Evolutionary conservation across 2,329 filamentous ascomycete species (phyloP), one percentile per base, ranked within the genome.

Genomic region (Dothistroma pini): DNA sequence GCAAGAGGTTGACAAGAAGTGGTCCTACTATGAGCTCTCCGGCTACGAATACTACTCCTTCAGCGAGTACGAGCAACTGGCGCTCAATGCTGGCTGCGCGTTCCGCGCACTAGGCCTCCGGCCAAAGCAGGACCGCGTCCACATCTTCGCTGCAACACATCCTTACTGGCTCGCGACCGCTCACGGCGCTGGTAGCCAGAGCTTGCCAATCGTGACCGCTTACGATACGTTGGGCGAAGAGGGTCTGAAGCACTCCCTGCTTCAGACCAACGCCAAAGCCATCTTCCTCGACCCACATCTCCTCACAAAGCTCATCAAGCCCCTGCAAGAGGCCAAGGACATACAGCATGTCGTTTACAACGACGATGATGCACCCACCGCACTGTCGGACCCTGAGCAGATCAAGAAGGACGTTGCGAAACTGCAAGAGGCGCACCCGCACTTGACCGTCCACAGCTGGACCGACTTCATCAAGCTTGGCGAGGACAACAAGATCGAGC

Each of bases 211-310:
- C 68, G 93, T 97, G 55, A 97, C 93, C 51, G 92, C 93, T 55
- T 97, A 97, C 77, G 93, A 97, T 76, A 96, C 92, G 32, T 87
- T 97, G 50, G 93, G 93, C 57, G 85, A 91, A 70, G 86, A 88
- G 64, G 93, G 92, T 52, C 84, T 97, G 65, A 86, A 89, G 78
- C 92, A 96, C 80, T 96, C 92, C 2, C 84, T 97, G 66, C 81
- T 87, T 22, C 90, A 96, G 78, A 95, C 91, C 57, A 81, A 86
- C 64, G 89, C 91, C 56, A 86, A 86, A 70, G 88, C 88, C 75
- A 93, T 97, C 81, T 96, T 93, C 78, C 84, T 91, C 64, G 93
- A 97, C 73, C 89, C 93, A 9, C 86, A 90, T 69, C 86, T 96
- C 50, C 75, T 84, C 56, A 78, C 78, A 49, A 81, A 78, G 63